A percentile compares a stretch with the other conserved stretches of the same genome.
Evolutionary conservation across 2,329 filamentous ascomycete genomes (phyloP).

Genomic region (Coleophoma eucalyptorum): DNA sequence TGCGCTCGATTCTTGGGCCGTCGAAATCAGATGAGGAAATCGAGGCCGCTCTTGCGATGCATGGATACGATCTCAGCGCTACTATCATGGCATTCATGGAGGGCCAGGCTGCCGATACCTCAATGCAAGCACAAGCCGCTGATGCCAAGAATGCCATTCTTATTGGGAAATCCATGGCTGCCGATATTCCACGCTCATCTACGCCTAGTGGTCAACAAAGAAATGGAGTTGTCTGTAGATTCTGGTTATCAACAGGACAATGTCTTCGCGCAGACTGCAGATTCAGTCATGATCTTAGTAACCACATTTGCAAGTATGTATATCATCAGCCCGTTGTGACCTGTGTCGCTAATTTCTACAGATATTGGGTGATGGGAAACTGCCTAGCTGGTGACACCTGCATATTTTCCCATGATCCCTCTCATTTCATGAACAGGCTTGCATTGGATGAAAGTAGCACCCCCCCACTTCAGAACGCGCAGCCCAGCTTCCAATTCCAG

Average conservation of each 20-base stretch:
- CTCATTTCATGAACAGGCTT: slow-evolving; percentile 79
- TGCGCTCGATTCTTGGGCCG: slow-evolving; percentile 89
- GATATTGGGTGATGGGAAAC: slow-evolving; percentile 94
- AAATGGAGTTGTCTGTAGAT: slow-evolving; percentile 91
- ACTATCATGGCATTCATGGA: slow-evolving; percentile 90
- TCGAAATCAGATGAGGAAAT: slow-evolving; percentile 91
- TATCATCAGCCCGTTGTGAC: slow-evolving; percentile 3
- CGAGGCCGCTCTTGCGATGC: slow-evolving; percentile 80
- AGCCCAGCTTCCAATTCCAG: slow-evolving; percentile 71
- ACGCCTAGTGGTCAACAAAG: slow-evolving; percentile 76
- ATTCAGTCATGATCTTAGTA: slow-evolving; percentile 94
- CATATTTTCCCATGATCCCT: slow-evolving; percentile 95
- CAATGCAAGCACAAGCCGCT: slow-evolving; percentile 38
- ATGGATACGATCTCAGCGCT: slow-evolving; percentile 90
- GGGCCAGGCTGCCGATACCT: slow-evolving; percentile 49
- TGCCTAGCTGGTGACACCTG: slow-evolving; percentile 92
- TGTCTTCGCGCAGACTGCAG: slow-evolving; percentile 94
- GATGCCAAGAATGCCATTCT: slow-evolving; percentile 66
- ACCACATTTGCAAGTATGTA: slow-evolving; percentile 93
- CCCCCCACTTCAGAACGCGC: slow-evolving; percentile 57
- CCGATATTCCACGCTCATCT: slow-evolving; percentile 65
- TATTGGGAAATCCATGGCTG: slow-evolving; percentile 85
- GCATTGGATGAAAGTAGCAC: slow-evolving; percentile 66
- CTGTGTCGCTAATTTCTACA: slow-evolving; percentile 30
- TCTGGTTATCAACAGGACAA: slow-evolving; percentile 92